phyloP scores from a whole-genome alignment of 2,329 filamentous ascomycete species.

The Trichoderma sp. region DNA sequence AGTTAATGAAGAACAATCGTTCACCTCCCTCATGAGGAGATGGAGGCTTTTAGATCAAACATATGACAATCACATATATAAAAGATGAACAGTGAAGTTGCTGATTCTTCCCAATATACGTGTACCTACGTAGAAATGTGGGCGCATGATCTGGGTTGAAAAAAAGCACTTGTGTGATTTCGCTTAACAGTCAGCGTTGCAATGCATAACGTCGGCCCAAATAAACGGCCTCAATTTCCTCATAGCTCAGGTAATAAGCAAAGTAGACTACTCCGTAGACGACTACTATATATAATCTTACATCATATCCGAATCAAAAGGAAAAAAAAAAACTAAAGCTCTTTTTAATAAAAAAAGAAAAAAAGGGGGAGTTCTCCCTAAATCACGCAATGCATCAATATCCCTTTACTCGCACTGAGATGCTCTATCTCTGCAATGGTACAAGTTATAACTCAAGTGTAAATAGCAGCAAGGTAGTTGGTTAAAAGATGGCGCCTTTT shows the following conservation, averaged over 20 bases:
- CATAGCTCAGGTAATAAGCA: neutral
- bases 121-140: neutral
- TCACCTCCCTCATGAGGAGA: too few species aligned
- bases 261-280: neutral
- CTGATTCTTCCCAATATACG: too few species aligned
- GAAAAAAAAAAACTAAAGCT: neutral
- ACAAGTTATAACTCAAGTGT: slow-evolving; percentile 1
- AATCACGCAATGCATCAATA: neutral
- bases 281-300: slow-evolving; percentile 6
- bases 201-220: neutral
- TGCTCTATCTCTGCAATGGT: neutral
- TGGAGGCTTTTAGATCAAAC: neutral
- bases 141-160: neutral
- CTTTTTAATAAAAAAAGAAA: neutral
- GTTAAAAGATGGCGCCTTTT: neutral
- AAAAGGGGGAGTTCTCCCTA: neutral
- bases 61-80: neutral
- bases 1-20: neutral
- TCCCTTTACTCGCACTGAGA: neutral
- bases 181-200: neutral
- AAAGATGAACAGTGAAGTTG: neutral
- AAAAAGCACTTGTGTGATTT: neutral
- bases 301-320: neutral
- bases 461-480: neutral
- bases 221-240: neutral